Base-by-base conservation (phyloP, 1,284 basidiomycete species). In the Pascua guehoae region DNA sequence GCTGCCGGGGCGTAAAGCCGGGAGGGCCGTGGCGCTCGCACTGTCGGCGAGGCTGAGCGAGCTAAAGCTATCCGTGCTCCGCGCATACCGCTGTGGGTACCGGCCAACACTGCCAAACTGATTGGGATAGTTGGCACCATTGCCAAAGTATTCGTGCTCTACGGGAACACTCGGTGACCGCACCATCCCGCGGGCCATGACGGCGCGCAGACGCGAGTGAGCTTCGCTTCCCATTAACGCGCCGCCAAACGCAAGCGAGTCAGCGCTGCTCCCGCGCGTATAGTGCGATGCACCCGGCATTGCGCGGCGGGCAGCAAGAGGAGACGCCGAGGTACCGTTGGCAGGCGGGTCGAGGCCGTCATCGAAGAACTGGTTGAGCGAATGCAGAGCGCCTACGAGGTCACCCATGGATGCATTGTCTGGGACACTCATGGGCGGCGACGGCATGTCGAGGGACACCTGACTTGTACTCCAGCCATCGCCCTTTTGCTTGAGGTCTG, bases 291-390 rank as follows among this genome's bases (percentile, higher is more conserved):
- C 46, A 18, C 8, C 39, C 40, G 5, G 45, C 15, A 12, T 38
- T 32, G 52, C 45, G 41, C 41, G 54, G 17, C 49, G 41, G 7
- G 50, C 18, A 32, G 42, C 37, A 12, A 49, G 47, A 8, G 51
- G 54, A 8, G 65, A 60, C 41, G 64, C 56, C 41, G 51, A 46
- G 16, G 51, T 49, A 37, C 54, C 57, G 36, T 56, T 58, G 0
- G 56, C n/a, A 8, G 40, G 48, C n/a, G 16, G 50, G 32, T 67
- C 66, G 39, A 70, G 60, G 1, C 73, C 72, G 51, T 86, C 85
- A 68, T 88, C 88, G 81, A 93, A 93, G 81, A 89, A 94, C 60
- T 85, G 86, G 60, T 86, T 89, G 46, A 96, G 80, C 58, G 89
- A 88, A 68, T 94, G 88, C 45, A 95, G 81, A 60, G 91, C 88